Base-by-base conservation (phyloP, 2,329 filamentous ascomycete species). In the Pseudogymnoascus sp. region DNA sequence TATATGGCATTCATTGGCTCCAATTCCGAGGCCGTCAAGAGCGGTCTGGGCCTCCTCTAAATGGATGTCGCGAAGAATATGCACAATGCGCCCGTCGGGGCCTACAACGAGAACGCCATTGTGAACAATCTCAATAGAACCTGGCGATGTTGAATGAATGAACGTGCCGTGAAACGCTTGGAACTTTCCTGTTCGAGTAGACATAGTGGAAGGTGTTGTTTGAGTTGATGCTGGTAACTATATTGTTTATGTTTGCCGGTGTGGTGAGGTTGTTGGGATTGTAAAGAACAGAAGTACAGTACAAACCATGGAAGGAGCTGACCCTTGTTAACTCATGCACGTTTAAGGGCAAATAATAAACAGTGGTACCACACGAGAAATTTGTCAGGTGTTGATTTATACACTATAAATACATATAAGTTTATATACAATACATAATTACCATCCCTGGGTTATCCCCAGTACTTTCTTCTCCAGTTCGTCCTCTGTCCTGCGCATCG, bases 401-500 rank as follows among this genome's bases (percentile, higher is more conserved):
- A 55, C 48, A 55, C 29, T 55, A 55, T 35, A 55, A 55, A 55
- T 55, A 35, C 48, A 55, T 55, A 33, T 21, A 55, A 55, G 48
- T 17, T 33, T 55, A 55, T 55, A 55, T 55, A 55, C 31, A 55
- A 55, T 55, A 55, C 48, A 51, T 51, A 55, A 33, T 55, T 55
- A 55, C 21, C 27, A 55, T 33, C 48, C 48, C 35, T 33, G 27
- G 15, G 29, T 55, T 33, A 29, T 33, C 13, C 48, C 48, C 15
- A 62, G 61, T 21, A 62, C 36, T 9, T 65, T 58, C 39, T 66
- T 62, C 51, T 73, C 71, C 7, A 69, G 58, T 5, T 65, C 55
- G 62, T 69, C 64, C 44, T 71, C 66, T 1, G 59, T 62, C 39
- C 68, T 65, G 17, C 62, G 66, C 70, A 73, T 72, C 6, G 68